Percentiles rank a stretch among this genome's conserved stretches.
Evolutionary conservation across 176 grass and related monocot species (phyloP).

Genomic region (Musa itinerans): DNA sequence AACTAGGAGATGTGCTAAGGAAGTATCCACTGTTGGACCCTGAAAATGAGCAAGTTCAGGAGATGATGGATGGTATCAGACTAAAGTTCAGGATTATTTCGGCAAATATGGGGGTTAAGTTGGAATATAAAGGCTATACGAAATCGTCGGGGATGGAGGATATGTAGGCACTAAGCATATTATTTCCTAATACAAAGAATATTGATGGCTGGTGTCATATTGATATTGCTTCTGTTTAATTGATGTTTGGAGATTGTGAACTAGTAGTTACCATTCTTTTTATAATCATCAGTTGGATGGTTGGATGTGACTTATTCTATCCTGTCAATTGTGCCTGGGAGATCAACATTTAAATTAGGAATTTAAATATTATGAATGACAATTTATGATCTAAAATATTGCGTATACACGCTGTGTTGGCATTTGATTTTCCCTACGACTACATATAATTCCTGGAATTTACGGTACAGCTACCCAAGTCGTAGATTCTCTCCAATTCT

Average conservation of each 20-base stretch:
- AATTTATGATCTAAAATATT: too few species aligned
- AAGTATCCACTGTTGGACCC: not conserved
- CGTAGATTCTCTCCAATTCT: too few species aligned
- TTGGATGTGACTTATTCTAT: too few species aligned
- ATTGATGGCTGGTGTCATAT: not conserved
- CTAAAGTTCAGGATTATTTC: not conserved
- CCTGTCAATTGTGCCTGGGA: too few species aligned
- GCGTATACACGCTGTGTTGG: too few species aligned
- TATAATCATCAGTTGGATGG: too few species aligned
- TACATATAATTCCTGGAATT: too few species aligned
- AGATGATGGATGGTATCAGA: not conserved
- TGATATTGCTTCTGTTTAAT: not conserved
- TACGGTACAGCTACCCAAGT: too few species aligned
- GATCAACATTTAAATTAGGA: too few species aligned
- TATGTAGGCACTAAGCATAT: slow-evolving; percentile 9
- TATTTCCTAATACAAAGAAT: not conserved
- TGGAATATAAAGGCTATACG: slow-evolving; percentile 35
- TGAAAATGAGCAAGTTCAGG: not conserved
- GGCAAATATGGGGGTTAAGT: slow-evolving; percentile 1
- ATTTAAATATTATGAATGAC: too few species aligned
- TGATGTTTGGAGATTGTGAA: not conserved
- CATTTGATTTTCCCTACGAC: too few species aligned
- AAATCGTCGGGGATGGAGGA: slow-evolving; percentile 38
- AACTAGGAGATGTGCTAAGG: not conserved
- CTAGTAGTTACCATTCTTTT: not conserved